phyloP scores from a whole-genome alignment of 2,329 filamentous ascomycete species.

The Chrysosphaeria jannelii region DNA sequence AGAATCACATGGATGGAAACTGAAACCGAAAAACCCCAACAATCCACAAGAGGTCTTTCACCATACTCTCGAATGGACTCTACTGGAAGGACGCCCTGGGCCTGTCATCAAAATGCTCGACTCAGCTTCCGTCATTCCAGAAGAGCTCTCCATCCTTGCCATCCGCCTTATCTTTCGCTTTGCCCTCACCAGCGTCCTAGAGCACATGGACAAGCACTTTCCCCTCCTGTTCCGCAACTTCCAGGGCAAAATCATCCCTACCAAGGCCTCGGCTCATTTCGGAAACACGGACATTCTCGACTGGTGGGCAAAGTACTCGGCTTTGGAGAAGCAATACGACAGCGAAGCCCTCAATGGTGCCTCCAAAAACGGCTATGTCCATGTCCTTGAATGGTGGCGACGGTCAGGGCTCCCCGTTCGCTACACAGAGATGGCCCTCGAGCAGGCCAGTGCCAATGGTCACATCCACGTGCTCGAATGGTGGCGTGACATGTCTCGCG shows the following conservation, averaged over 20 bases:
- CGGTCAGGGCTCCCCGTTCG: conserved; percentile 47
- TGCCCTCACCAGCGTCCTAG: conserved; percentile 48
- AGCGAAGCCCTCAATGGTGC: conserved; percentile 65
- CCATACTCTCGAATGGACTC: conserved; percentile 58
- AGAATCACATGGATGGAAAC: conserved; percentile 26
- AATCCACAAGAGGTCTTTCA: conserved; percentile 42
- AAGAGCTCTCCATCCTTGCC: conserved; percentile 45
- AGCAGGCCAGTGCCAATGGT: conserved; percentile 61
- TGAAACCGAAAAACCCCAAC: conserved; percentile 23
- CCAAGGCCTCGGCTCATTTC: conserved; percentile 67
- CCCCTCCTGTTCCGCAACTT: conserved; percentile 60
- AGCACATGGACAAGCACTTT: conserved; percentile 29
- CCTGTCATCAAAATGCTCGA: conserved; percentile 49
- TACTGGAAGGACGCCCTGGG: conserved; percentile 39
- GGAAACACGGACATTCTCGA: conserved; percentile 60
- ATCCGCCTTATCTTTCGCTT: conserved; percentile 84
- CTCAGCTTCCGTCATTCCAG: conserved; percentile 36
- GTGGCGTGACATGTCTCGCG: conserved; percentile 40
- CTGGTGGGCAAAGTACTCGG: conserved; percentile 66
- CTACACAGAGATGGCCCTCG: conserved; percentile 65
- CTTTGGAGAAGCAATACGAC: conserved; percentile 65
- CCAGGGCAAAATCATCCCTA: conserved; percentile 58
- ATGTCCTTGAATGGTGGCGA: conserved; percentile 72
- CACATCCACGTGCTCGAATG: conserved; percentile 70
- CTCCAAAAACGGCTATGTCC: conserved; percentile 56